Evolutionary conservation across 495 filamentous ascomycete genomes (phyloP), one percentile per base, ranked within the genome.

Genomic region (Trichoderma gamsii): DNA sequence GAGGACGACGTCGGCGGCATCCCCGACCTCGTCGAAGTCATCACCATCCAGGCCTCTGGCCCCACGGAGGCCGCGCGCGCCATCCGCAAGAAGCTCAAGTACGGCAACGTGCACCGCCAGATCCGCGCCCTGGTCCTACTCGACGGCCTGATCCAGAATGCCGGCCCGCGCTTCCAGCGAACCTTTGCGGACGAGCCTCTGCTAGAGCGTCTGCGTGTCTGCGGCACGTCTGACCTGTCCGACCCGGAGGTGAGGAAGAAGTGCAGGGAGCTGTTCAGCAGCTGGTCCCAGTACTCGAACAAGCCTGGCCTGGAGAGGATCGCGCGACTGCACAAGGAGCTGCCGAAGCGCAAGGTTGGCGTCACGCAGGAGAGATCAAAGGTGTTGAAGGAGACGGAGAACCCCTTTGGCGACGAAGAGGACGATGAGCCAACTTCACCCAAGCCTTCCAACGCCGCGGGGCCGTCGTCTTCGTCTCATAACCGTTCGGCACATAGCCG

Each of bases 11-110:
- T 93, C 41, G 88, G 91, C 70, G 96, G 96, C 16, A 92, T 99
- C 66, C 89, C 92, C 56, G 94, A 98, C 74, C 86, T 99, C 29
- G 89, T 98, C 70, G 96, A 99, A 78, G 91, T 92, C 64, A 88
- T 99, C 71, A 89, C 90, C 69, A 88, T 99, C 65, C 96, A 98
- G 78, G 85, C 85, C 63, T 89, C 89, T 23, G 96, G 96, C 2
- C 93, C 96, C 1, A 86, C 86, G 8, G 96, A 99, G 80, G 93
- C 93, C 65, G 91, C 92, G 70, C 87, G 96, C 75, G 94, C 96
- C 25, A 85, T 98, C 72, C 86, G 96, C 63, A 99, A 98, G 87
- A 98, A 99, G 82, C 85, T 99, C 85, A 98, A 98, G 78, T 99
- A 99, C 76, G 96, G 96, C 66, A 97, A 86, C 71, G 80, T 94